These are phyloP conservation scores for Brettanomyces anomalus DNA, from an alignment of 805 yeast genomes.

Conservation along the genomic window DNA sequence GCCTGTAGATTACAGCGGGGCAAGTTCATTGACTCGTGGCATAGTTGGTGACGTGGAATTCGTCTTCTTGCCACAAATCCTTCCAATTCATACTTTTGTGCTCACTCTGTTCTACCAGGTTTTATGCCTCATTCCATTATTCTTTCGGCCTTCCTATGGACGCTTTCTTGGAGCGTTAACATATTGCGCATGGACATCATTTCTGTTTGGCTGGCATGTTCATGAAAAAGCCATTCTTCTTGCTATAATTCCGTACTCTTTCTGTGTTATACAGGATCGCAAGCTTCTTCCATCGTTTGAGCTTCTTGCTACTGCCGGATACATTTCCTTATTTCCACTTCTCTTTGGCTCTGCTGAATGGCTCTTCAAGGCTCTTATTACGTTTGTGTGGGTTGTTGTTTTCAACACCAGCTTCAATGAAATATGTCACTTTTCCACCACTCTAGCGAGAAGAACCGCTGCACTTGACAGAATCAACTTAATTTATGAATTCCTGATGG, in stretches of 20 bases:
- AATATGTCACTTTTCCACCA: slow-evolving; percentile 40
- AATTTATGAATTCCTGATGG: slow-evolving; percentile 56
- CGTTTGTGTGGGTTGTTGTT: slow-evolving; percentile 78
- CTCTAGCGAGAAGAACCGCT: slow-evolving; percentile 40
- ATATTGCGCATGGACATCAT: slow-evolving; percentile 84
- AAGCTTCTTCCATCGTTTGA: slow-evolving; percentile 65
- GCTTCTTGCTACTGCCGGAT: slow-evolving; percentile 69
- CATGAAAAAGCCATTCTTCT: slow-evolving; percentile 95
- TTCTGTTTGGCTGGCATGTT: slow-evolving; percentile 97
- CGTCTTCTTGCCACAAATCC: slow-evolving; percentile 67
- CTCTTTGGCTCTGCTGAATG: slow-evolving; percentile 74
- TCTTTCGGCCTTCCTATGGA: slow-evolving; percentile 63
- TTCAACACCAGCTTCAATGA: slow-evolving; percentile 66
- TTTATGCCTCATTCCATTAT: slow-evolving; percentile 63
- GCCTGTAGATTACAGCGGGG: slow-evolving; percentile 5
- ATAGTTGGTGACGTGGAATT: slow-evolving; percentile 87
- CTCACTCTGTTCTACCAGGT: slow-evolving; percentile 80
- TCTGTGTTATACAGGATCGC: slow-evolving; percentile 62
- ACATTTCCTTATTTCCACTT: slow-evolving; percentile 82
- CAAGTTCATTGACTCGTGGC: slow-evolving; percentile 54
- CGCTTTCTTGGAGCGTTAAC: slow-evolving; percentile 80
- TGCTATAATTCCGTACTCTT: slow-evolving; percentile 79
- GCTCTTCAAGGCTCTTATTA: slow-evolving; percentile 64
- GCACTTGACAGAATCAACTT: slow-evolving; percentile 63
- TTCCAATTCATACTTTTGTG: slow-evolving; percentile 69